Evolutionary conservation across 768 basidiomycete species (phyloP).

Genomic region (Austroboletus eburneus): DNA sequence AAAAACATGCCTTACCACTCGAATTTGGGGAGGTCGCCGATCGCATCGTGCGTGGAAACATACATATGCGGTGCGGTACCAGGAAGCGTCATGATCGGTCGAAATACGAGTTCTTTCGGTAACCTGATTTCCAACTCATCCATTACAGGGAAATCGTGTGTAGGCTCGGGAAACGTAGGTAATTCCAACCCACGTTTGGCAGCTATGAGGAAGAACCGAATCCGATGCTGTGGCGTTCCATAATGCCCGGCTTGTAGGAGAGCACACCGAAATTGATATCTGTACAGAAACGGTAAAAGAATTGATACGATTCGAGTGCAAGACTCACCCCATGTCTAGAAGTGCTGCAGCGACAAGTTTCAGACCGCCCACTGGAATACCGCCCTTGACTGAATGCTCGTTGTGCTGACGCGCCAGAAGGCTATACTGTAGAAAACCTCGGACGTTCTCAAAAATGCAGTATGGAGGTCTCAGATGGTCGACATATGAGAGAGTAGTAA

Average conservation of each 20-base stretch:
- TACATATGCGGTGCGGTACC: conserved; percentile 55
- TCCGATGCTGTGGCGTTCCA: conserved; percentile 41
- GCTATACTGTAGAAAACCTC: conserved; percentile 40
- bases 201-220: conserved; percentile 49
- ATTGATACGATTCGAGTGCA: neutral
- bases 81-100: conserved; percentile 40
- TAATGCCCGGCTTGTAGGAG: conserved; percentile 47
- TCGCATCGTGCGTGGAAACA: conserved; percentile 69
- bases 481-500: conserved; percentile 49
- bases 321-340: conserved; percentile 59
- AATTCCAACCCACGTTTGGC: conserved; percentile 34
- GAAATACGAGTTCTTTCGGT: conserved; percentile 35
- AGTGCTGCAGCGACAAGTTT: conserved; percentile 62
- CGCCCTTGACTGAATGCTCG: conserved; percentile 51
- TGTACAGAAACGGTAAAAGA: too few relatives aligned
- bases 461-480: conserved; percentile 40
- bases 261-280: conserved; percentile 42
- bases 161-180: conserved; percentile 40
- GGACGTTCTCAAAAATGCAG: conserved; percentile 48
- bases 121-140: conserved; percentile 51
- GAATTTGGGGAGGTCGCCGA: conserved; percentile 65
- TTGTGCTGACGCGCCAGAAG: conserved; percentile 36
- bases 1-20: conserved; percentile 54
- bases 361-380: conserved; percentile 68
- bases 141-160: conserved; percentile 37